Base-by-base conservation (phyloP, 1,284 basidiomycete genomes). In the Sporisorium reilianum region DNA sequence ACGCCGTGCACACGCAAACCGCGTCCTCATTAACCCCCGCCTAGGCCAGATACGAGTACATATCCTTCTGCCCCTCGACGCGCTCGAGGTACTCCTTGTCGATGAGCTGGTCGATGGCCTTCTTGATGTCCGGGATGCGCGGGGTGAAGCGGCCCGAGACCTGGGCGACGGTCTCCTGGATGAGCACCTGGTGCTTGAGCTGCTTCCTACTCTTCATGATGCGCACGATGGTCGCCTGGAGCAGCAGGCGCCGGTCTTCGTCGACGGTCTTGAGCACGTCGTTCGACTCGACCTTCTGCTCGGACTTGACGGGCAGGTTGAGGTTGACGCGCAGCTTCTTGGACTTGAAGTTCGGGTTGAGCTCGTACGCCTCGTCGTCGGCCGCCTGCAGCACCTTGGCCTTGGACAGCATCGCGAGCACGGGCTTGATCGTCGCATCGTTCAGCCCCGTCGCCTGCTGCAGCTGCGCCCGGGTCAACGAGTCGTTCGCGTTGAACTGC, bases 21-120 rank as follows among this genome's bases (percentile, higher is more conserved):
- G n/a, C n/a, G n/a, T n/a, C n/a, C n/a, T n/a, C n/a, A n/a, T n/a
- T n/a, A n/a, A n/a, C n/a, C n/a, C n/a, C n/a, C n/a, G n/a, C n/a
- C 36, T 51, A 81, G 5, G 80, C 80, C 6, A 81, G 53, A 44
- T 81, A 81, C n/a, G 62, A 53, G 55, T 81, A 81, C 62, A 64
- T 48, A 55, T 85, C 85, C 50, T 83, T 82, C 46, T 81, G 70
- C 7, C 91, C 93, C 28, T 93, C 92, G 26, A 93, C 91, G 40
- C 95, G 91, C 85, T 97, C 95, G 68, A 99, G 92, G 85, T 97
- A 99, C 86, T 98, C 97, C 86, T 97, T 97, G 87, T 99, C 96
- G 58, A 99, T 89, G 38, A 99, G 87, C 40, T 92, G 91, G 83
- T 99, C 97, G 80, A 99, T 98, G n/a, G 96, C 95, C 91, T 86